Evolutionary conservation across 2,329 filamentous ascomycete species (phyloP).

Genomic region (Davidsoniella eucalypti): DNA sequence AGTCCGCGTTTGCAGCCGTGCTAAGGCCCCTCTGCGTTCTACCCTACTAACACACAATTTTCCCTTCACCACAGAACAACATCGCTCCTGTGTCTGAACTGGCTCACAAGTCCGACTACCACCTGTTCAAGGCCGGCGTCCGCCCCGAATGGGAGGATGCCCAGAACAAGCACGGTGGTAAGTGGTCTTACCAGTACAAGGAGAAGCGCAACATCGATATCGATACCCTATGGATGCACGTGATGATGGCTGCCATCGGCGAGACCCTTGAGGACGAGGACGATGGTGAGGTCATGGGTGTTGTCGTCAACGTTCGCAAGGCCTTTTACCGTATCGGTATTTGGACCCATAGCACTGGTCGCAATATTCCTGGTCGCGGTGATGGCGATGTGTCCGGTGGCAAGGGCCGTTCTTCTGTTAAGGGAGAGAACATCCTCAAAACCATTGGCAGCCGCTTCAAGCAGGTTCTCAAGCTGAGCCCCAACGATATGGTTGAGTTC

Average conservation of each 20-base stretch:
- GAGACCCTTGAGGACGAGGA: slow-evolving; percentile 92
- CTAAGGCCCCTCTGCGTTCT: too few relatives aligned
- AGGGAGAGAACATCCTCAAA: slow-evolving; percentile 71
- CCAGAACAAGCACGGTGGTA: slow-evolving; percentile 98
- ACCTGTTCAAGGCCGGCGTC: slow-evolving; percentile 95
- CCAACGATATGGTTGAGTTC: slow-evolving; percentile 73
- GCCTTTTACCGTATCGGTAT: slow-evolving; percentile 95
- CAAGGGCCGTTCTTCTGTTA: slow-evolving; percentile 62
- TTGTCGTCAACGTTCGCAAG: slow-evolving; percentile 97
- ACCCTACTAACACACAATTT: background rate
- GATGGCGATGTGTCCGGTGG: slow-evolving; percentile 56
- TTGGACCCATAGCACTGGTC: slow-evolving; percentile 91
- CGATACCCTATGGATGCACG: slow-evolving; percentile 90
- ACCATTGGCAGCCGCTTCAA: slow-evolving; percentile 85
- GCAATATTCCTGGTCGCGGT: slow-evolving; percentile 60
- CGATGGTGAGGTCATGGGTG: slow-evolving; percentile 96
- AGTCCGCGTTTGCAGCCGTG: slow-evolving; percentile 22
- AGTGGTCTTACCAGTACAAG: slow-evolving; percentile 98
- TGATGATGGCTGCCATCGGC: slow-evolving; percentile 91
- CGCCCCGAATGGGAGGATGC: slow-evolving; percentile 96
- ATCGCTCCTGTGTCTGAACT: slow-evolving; percentile 92
- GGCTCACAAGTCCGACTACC: slow-evolving; percentile 95
- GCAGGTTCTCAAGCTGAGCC: slow-evolving; percentile 66
- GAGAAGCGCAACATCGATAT: slow-evolving; percentile 85
- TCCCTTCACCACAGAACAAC: slow-evolving; percentile 61